Percentiles rank a stretch among this genome's conserved stretches.
Evolutionary conservation across 495 filamentous ascomycete species (phyloP).

Genomic region (Amorphotheca resinae): DNA sequence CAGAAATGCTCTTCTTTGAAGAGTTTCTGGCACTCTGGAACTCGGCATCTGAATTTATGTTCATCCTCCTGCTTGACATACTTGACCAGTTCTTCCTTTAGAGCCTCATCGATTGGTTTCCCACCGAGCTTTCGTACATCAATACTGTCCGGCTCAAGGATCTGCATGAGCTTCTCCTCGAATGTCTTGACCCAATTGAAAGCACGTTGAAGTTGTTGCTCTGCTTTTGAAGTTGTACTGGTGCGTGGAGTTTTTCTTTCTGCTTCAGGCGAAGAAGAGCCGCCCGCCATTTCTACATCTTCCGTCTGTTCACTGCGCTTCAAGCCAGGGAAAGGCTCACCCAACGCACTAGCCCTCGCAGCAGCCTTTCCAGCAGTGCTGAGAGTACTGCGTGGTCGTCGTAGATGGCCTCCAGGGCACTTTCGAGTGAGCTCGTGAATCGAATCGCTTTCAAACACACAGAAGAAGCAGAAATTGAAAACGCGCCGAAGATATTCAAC

Average conservation of each 20-base stretch:
- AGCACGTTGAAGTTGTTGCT: conserved; percentile 83
- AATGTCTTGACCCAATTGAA: conserved; percentile 99
- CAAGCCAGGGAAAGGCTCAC: conserved; percentile 68
- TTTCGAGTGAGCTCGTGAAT: conserved; percentile 91
- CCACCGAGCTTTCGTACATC: conserved; percentile 84
- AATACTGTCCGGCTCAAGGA: conserved; percentile 78
- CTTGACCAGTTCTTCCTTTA: conserved; percentile 77
- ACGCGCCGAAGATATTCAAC: conserved; percentile 95
- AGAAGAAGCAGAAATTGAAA: conserved; percentile 99
- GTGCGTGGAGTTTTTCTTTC: conserved; percentile 54
- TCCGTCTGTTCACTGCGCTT: conserved; percentile 49
- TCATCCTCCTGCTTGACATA: conserved; percentile 95
- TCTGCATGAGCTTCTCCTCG: conserved; percentile 88
- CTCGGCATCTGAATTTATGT: conserved; percentile 90
- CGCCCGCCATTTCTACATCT: conserved; percentile 42
- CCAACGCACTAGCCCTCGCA: conserved; percentile 68
- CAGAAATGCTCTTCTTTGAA: conserved; percentile 97
- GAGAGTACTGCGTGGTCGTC: conserved; percentile 72
- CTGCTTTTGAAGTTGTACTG: conserved; percentile 51
- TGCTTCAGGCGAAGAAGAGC: conserved; percentile 44
- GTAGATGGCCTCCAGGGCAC: conserved; percentile 91
- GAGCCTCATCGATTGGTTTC: conserved; percentile 68
- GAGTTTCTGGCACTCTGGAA: conserved; percentile 87
- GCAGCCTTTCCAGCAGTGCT: conserved; percentile 71
- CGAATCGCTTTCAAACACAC: conserved; percentile 95